Base-by-base conservation (phyloP, 2,329 filamentous ascomycete species). In the Diaporthe sp. region DNA sequence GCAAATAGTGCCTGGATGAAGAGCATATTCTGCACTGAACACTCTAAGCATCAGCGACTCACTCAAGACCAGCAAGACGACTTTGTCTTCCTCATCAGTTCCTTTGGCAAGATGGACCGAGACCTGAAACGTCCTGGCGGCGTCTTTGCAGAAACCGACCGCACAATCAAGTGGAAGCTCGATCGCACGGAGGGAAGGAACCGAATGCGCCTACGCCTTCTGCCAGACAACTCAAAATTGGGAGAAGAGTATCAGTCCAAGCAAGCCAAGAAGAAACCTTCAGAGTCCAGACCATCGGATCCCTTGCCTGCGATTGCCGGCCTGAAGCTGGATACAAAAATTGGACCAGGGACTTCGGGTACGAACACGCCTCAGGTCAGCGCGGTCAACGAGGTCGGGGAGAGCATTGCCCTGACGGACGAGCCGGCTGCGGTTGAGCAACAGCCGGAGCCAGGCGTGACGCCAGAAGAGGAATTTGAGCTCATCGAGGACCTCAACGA, bases 151-250 rank as follows among this genome's bases (percentile, higher is more conserved):
- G 90, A 93, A 50, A 86, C 89, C 0, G 50, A 68, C 8, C 86
- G 87, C 3, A 82, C 89, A 1, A 86, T 87, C 0, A 97, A 94
- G 81, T 99, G 96, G 96, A 95, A 96, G 79, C 89, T 99, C 19
- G 97, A 99, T 81, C 93, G 97, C 79, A 98, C 97, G 0, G 97
- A 99, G 85, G 96, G 97, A 15, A 92, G 96, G 15, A 98, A 98
- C 81, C 92, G 97, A 25, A 98, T 98, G 95, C 92, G 97, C 22
- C 88, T 98, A 79, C 92, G 97, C 37, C 90, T 98, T 68, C 88
- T 98, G 1, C 94, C 96, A 0, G 96, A 98, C 80, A 90, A 91
- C 73, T 89, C 90, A 0, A 87, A 88, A 1, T 88, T 91, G 32
- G 89, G 92, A 71, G 92, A 94, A 73, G 91, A 93, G 61, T 97